Evolutionary conservation across 75 land plant species (phyloP).

Genomic region (Cryptomeria japonica): DNA sequence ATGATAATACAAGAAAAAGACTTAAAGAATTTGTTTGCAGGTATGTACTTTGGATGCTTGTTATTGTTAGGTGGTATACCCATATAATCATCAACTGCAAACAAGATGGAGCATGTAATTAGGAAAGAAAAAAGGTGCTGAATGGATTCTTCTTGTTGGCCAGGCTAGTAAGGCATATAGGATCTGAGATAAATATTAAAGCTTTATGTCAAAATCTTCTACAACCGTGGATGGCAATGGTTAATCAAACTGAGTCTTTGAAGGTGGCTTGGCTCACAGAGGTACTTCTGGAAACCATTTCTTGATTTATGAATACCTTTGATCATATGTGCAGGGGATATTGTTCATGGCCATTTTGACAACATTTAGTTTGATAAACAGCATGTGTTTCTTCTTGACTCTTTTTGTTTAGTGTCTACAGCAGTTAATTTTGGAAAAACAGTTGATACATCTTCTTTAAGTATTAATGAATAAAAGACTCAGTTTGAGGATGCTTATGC

Average conservation of each 20-base stretch:
- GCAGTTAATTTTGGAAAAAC: background rate
- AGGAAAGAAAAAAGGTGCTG: background rate
- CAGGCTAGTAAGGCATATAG: constrained; percentile 40
- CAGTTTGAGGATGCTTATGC: constrained; percentile 7
- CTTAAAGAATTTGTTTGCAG: constrained; percentile 35
- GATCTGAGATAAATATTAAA: constrained; percentile 31
- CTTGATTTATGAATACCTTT: background rate
- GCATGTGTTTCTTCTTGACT: background rate
- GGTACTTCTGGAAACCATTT: constrained; percentile 12
- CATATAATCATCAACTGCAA: background rate
- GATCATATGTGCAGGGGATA: background rate
- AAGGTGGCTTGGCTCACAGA: constrained; percentile 36
- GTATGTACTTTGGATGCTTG: constrained; percentile 10
- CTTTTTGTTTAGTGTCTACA: background rate
- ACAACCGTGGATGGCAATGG: constrained; percentile 32
- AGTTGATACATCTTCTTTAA: background rate
- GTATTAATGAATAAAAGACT: background rate
- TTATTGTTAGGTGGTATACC: background rate
- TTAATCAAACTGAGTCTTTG: constrained; percentile 24
- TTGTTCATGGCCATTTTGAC: background rate
- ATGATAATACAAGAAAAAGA: constrained; percentile 21
- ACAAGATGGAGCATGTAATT: background rate
- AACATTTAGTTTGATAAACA: background rate
- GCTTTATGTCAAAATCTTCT: constrained; percentile 23
- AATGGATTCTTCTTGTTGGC: constrained; percentile 1